Conservation (phyloP, 805 yeast species). For the Yarrowia divulgata region DNA sequence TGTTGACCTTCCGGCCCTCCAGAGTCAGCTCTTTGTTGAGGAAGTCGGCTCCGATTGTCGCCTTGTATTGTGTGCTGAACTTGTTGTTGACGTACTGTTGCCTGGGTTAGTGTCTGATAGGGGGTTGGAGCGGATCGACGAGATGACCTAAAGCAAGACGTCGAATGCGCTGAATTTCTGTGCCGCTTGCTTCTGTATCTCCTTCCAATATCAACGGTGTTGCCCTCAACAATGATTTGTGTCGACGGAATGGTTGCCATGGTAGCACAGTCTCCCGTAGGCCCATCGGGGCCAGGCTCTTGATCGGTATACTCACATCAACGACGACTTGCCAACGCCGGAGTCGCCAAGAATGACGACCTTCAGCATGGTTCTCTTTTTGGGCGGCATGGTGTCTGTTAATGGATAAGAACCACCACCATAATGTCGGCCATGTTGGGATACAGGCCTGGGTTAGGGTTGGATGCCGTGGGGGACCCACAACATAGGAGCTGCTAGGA, state of each 20-base stretch:
- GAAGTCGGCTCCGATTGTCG: constrained; percentile 98
- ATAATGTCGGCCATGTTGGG: constrained; percentile 25
- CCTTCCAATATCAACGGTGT: no score
- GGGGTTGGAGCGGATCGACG: background rate
- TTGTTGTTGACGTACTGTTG: constrained; percentile 96
- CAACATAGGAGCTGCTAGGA: constrained; percentile 5
- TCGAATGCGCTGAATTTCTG: no score
- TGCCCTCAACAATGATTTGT: background rate
- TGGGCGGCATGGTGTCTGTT: constrained; percentile 34
- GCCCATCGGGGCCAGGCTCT: no score
- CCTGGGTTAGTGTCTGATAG: constrained; percentile 12
- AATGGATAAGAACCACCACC: background rate
- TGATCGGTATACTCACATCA: constrained; percentile 58
- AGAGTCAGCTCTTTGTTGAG: constrained; percentile 86
- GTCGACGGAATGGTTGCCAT: constrained; percentile 2
- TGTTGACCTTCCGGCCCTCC: constrained; percentile 80
- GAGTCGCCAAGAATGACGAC: constrained; percentile 96
- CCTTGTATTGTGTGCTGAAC: constrained; percentile 94
- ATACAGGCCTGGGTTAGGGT: constrained; percentile 27
- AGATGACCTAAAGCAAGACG: background rate
- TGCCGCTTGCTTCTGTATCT: background rate
- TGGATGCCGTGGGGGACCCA: constrained; percentile 7
- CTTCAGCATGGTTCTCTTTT: constrained; percentile 57
- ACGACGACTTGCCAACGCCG: constrained; percentile 96
- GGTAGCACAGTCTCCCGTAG: background rate